Evolutionary conservation across 306 rosid species (phyloP).

Genomic region (Cyclanthera cordifolia): DNA sequence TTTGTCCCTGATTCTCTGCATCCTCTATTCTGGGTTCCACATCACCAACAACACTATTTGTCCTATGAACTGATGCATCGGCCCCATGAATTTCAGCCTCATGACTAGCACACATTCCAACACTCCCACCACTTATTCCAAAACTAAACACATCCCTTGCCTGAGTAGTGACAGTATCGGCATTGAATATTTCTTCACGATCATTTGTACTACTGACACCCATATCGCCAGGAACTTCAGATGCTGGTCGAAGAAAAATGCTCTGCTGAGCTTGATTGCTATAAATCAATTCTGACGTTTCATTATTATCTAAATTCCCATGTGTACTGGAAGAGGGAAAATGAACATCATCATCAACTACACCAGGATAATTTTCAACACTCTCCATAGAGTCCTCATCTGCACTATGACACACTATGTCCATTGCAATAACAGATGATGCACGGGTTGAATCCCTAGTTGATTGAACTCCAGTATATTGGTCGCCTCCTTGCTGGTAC

Average conservation of each 20-base stretch:
- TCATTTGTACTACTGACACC: conserved; percentile 89
- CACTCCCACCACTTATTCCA: conserved; percentile 97
- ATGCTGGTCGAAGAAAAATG: conserved; percentile 56
- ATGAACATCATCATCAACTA: conserved; percentile 79
- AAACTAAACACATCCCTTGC: conserved; percentile 87
- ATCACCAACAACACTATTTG: conserved; percentile 91
- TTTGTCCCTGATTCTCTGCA: conserved; percentile 91
- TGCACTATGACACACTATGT: conserved; percentile 63
- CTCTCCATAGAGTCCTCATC: conserved; percentile 94
- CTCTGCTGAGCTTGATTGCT: conserved; percentile 94
- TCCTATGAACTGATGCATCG: conserved; percentile 83
- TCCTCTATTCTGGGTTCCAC: conserved; percentile 85
- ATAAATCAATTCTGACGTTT: conserved; percentile 72
- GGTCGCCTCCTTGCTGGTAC: conserved; percentile 63
- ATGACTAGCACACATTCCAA: conserved; percentile 98
- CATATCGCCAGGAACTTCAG: conserved; percentile 67
- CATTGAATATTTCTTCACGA: conserved; percentile 79
- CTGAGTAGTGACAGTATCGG: conserved; percentile 81
- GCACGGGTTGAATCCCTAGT: conserved; percentile 85
- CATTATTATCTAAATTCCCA: conserved; percentile 85
- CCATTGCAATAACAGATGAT: conserved; percentile 99
- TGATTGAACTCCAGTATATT: conserved; percentile 47
- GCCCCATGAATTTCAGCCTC: conserved; percentile 98
- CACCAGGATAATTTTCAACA: conserved; percentile 87
- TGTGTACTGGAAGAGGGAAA: conserved; percentile 84